Conservation (phyloP, 2,329 filamentous ascomycete species). For the Fusarium odoratissimum region DNA sequence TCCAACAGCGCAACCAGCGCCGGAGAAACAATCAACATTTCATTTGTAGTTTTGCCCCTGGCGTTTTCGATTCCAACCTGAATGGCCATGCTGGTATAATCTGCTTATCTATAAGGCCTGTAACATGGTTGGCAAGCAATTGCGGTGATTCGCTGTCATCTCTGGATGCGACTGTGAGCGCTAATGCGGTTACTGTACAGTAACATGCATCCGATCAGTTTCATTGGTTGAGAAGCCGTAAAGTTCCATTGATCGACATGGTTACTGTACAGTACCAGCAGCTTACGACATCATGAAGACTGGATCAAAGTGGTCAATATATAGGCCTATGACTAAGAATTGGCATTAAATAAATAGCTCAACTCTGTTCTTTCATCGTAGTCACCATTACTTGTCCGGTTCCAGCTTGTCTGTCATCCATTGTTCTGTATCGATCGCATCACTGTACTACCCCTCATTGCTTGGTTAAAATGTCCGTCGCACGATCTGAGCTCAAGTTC, state of each 20-base stretch:
- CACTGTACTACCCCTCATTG: neutral
- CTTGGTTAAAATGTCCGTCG: constrained; percentile 1
- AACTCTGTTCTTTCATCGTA: accelerated
- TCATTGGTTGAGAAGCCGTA: neutral
- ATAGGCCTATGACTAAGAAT: neutral
- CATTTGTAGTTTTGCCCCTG: neutral
- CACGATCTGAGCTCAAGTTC: constrained; percentile 14
- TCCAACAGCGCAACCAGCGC: too few species aligned
- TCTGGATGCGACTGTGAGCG: neutral
- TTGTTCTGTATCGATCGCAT: neutral
- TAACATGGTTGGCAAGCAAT: neutral
- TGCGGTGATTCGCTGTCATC: neutral
- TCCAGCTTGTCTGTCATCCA: too few species aligned
- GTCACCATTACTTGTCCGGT: accelerated
- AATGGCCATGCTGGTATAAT: accelerated
- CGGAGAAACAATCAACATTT: neutral
- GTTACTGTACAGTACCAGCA: constrained; percentile 17
- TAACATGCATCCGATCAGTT: neutral
- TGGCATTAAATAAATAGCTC: neutral
- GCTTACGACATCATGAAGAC: neutral
- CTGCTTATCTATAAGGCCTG: neutral
- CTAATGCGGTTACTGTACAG: constrained; percentile 30
- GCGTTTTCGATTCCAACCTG: accelerated
- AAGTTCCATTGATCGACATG: neutral
- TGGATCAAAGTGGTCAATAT: neutral